Evolutionary conservation across 148 eudicot genomes (phyloP).

Genomic region (Amaranthus hypochondriacus): DNA sequence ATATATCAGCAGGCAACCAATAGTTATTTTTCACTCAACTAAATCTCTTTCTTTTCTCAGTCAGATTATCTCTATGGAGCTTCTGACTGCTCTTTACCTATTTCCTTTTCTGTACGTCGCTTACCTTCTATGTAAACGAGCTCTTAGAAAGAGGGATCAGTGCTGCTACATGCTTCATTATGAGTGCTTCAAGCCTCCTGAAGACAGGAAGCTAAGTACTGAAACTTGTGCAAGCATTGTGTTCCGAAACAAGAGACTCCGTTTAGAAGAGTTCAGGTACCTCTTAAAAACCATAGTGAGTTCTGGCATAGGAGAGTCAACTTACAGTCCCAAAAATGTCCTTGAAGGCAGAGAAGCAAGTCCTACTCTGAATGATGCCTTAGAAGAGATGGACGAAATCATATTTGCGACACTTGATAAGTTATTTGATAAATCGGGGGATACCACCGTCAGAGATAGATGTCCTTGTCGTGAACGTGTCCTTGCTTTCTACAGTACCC

Average conservation of each 20-base stretch:
- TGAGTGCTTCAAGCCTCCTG: conserved; percentile 60
- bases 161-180: conserved; percentile 60
- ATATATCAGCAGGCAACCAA: conserved; percentile 8
- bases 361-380: conserved; percentile 35
- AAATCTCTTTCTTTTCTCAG: conserved; percentile 5
- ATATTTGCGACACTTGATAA: conserved; percentile 44
- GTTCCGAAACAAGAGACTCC: conserved; percentile 42
- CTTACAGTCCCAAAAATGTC: conserved; percentile 52
- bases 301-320: conserved; percentile 65
- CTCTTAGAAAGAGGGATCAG: conserved; percentile 25
- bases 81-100: conserved; percentile 29
- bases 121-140: conserved; percentile 26
- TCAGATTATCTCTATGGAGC: conserved; percentile 33
- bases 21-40: background rate
- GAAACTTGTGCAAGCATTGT: conserved; percentile 33
- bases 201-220: conserved; percentile 44
- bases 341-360: conserved; percentile 37
- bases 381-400: conserved; percentile 51
- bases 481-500: conserved; percentile 49
- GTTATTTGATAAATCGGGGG: conserved; percentile 39
- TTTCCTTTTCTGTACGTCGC: conserved; percentile 31
- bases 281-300: conserved; percentile 51
- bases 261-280: conserved; percentile 44
- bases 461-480: conserved; percentile 70
- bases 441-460: conserved; percentile 52